Evolutionary conservation across 768 basidiomycete species (phyloP).

Genomic region (Amanita rubescens): DNA sequence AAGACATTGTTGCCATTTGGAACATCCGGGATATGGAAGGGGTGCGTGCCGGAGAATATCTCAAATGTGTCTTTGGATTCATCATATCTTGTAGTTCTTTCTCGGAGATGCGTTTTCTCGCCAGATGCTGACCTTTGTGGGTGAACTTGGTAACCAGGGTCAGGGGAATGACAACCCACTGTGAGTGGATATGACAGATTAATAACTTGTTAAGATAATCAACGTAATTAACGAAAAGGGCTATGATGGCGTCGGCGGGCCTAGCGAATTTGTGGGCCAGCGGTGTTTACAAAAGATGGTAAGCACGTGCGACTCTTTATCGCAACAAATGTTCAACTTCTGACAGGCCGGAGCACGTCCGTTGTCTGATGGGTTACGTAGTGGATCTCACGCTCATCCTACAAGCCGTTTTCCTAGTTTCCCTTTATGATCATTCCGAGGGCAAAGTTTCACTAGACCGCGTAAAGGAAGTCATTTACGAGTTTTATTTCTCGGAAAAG

Average conservation of each 20-base stretch:
- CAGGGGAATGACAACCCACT: neutral
- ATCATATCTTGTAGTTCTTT: neutral
- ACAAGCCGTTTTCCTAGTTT: neutral
- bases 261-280: neutral
- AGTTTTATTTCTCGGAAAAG: neutral
- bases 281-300: neutral
- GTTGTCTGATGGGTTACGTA: conserved; percentile 3
- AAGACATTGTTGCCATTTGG: neutral
- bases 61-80: neutral
- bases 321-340: neutral
- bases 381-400: neutral
- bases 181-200: neutral
- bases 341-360: neutral
- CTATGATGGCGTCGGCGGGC: neutral
- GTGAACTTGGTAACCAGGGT: neutral
- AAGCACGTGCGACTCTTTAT: neutral
- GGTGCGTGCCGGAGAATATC: neutral
- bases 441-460: neutral
- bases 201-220: neutral
- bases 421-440: neutral
- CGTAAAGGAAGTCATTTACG: neutral
- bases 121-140: neutral
- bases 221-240: neutral
- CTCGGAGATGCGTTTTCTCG: neutral
- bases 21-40: neutral